Base-by-base conservation (phyloP, 1,284 basidiomycete genomes). In the Naganishia sp. region DNA sequence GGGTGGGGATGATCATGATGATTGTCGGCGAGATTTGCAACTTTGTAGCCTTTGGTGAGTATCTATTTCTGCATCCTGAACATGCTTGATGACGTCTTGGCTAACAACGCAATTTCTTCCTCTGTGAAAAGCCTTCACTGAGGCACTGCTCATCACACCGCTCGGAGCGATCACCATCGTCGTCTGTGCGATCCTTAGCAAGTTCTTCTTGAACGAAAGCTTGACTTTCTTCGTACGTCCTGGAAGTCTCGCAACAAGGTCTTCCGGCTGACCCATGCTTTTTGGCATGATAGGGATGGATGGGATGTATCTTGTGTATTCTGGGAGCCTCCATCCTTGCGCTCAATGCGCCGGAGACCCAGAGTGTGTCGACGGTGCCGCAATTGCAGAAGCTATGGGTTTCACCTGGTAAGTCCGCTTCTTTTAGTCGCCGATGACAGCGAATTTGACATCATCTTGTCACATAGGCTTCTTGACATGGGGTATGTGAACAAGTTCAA, bases 81-180 rank as follows among this genome's bases (percentile, higher is more conserved):
- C 33, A 10, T 6, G 21, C 6, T 11, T 5, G 28, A 42, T n/a
- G n/a, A 39, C 18, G 16, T 6, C 36, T 55, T 13, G 16, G 36
- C 36, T 50, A 36, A 21, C 31, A 31, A 28, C 3, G 6, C 13
- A 10, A 28, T 28, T 28, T 28, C 28, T 5, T 13, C 6, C n/a
- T 23, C 21, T 43, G n/a, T 54, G 7, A 13, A 10, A 39, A 50
- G 75, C 72, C 25, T 77, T 74, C 68, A 78, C 73, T 64, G 77
- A 75, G 65, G 76, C 72, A 16, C 70, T 74, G 54, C 70, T 78
- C 46, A 78, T 78, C 33, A 77, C 76, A n/a, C 94, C 95, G 1
- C 86, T 99, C 73, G 95, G 95, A 53, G 94, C 94, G 3, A 86
- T 99, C 64, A 94, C 93, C 18, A 96, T 99, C 71, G 94, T 99